phyloP scores from a whole-genome alignment of 441 rosid genomes.

The Pelargonium myrrhifolium region DNA sequence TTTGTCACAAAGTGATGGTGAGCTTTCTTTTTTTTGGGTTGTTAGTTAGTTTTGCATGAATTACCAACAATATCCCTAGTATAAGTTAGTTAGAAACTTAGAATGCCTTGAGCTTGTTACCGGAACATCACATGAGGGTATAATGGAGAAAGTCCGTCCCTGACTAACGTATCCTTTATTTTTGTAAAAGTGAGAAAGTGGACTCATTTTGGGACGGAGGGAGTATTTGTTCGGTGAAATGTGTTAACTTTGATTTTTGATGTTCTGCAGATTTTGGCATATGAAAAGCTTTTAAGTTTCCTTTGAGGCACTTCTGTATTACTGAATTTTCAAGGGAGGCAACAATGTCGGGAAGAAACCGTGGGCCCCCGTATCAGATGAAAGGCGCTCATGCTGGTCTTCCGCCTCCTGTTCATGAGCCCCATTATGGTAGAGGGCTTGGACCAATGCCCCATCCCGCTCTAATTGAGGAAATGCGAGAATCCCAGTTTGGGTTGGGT shows the following conservation, averaged over 20 bases:
- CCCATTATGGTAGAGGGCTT: conserved; percentile 41
- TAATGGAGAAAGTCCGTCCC: no score
- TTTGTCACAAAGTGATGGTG: no score
- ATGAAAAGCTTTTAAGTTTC: background rate
- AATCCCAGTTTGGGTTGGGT: conserved; percentile 50
- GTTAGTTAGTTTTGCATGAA: no score
- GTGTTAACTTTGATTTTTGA: background rate
- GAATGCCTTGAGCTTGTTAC: no score
- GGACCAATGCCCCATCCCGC: conserved; percentile 54
- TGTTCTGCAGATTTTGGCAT: conserved; percentile 9
- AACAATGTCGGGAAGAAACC: conserved; percentile 74
- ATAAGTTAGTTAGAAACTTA: no score
- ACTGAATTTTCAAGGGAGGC: conserved; percentile 7
- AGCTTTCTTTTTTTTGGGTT: no score
- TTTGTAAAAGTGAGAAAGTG: no score
- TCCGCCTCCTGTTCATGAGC: conserved; percentile 46
- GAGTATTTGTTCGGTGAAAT: no score
- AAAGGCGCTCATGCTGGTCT: conserved; percentile 46
- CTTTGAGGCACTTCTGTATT: background rate
- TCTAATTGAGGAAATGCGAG: conserved; percentile 57
- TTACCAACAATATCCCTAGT: no score
- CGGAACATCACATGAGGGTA: no score
- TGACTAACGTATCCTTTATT: no score
- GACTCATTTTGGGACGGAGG: no score
- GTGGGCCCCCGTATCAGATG: conserved; percentile 55